Base-by-base conservation (phyloP, 2,329 filamentous ascomycete genomes). In the Alternaria sp. region DNA sequence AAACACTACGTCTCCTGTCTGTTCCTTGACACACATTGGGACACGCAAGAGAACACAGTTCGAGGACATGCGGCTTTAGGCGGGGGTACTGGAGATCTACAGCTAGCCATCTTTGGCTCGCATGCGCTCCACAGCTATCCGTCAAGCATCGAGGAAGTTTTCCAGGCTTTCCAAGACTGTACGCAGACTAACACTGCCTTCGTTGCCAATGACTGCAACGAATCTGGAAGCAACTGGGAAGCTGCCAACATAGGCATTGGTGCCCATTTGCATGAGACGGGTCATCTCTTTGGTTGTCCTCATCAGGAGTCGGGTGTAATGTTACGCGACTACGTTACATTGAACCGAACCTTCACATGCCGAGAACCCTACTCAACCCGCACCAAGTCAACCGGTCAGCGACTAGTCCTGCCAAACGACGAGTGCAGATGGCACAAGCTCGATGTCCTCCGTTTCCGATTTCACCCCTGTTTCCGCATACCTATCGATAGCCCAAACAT, bases 241-340 rank as follows among this genome's bases (percentile, higher is more conserved):
- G 90, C 93, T n/a, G 93, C 93, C 25, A 97, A 95, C 71, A 91
- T 97, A 64, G 94, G 94, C 28, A 96, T 98, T 67, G 95, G 95
- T 8, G 94, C 93, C 10, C 95, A 98, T 79, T 81, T 98, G 51
- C 95, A 97, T 79, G 93, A 97, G 80, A 91, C 91, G 1, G 95
- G 95, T 4, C 95, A 97, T 81, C 81, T 97, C 21, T 91, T 98
- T 69, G 95, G 95, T 53, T 96, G 93, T 69, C 93, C 93, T 10
- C 92, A 96, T 76, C 93, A 96, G 76, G 93, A 96, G 74, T 91
- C 84, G 26, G 95, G 96, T n/a, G 86, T 98, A 65, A 98, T 98
- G 95, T 84, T 93, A 54, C 87, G 92, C 59, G 95, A 97, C 77
- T 97, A 97, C 77, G 88, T 94, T 30, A 90, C 85, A 2, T 82